Percentiles rank a stretch among this genome's conserved stretches.
phyloP scores from a whole-genome alignment of 495 filamentous ascomycete species.

The Amniculicola lignicola region DNA sequence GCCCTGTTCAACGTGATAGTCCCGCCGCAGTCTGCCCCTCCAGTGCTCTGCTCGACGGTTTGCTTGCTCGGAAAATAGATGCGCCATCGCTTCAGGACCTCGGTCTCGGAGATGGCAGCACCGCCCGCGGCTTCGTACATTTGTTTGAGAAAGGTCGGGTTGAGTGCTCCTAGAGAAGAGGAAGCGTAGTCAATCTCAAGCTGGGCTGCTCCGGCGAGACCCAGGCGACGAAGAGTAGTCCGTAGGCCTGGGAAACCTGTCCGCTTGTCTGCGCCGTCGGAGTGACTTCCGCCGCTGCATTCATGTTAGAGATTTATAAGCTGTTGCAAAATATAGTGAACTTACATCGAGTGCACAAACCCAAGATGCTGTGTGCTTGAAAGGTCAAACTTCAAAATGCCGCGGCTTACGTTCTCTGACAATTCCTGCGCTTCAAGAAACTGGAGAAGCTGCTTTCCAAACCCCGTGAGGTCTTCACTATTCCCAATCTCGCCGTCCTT shows the following conservation, averaged over 20 bases:
- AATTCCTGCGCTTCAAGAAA: conserved; percentile 69
- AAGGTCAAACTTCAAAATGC: conserved; percentile 73
- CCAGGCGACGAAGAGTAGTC: conserved; percentile 56
- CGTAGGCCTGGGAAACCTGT: conserved; percentile 71
- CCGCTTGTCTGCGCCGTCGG: conserved; percentile 52
- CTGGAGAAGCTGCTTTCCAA: conserved; percentile 66
- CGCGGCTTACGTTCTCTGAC: conserved; percentile 55
- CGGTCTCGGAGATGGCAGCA: conserved; percentile 17
- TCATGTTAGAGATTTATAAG: neutral
- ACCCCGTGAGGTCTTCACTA: conserved; percentile 51
- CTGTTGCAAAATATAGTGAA: neutral
- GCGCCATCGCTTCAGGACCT: conserved; percentile 56
- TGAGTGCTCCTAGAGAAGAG: conserved; percentile 76
- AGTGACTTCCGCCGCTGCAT: conserved; percentile 44
- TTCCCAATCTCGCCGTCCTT: conserved; percentile 34
- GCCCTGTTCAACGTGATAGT: conserved; percentile 73
- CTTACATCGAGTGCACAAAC: conserved; percentile 74
- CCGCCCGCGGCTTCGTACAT: conserved; percentile 78
- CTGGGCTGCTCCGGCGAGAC: conserved; percentile 42
- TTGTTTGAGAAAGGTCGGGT: conserved; percentile 60
- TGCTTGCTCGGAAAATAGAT: conserved; percentile 80
- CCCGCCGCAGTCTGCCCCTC: conserved; percentile 58
- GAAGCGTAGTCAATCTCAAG: conserved; percentile 50
- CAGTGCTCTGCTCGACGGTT: conserved; percentile 64
- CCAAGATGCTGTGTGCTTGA: conserved; percentile 59